phyloP scores from a whole-genome alignment of 2,329 filamentous ascomycete species.

The Helotiales sp. region DNA sequence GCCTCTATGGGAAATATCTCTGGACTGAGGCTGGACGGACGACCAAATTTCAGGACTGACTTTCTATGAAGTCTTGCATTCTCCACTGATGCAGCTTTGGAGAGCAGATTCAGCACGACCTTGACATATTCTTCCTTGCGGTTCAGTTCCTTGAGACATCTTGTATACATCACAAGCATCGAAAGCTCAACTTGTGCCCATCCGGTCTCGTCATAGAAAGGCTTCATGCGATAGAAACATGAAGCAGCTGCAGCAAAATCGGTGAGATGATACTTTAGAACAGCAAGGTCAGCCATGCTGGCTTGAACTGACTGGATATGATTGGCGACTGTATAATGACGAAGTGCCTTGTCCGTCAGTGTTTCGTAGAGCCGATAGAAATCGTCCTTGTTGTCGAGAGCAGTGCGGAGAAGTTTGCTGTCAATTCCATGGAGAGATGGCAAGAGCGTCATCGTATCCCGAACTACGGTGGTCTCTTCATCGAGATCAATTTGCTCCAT shows the following conservation, averaged over 20 bases:
- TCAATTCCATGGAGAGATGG: constrained; percentile 53
- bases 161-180: constrained; percentile 84
- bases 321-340: constrained; percentile 80
- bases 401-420: constrained; percentile 62
- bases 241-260: constrained; percentile 76
- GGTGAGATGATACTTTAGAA: constrained; percentile 77
- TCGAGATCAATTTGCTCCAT: constrained; percentile 65
- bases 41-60: constrained; percentile 30
- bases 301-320: constrained; percentile 78
- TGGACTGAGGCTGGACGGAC: constrained; percentile 23
- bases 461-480: constrained; percentile 25
- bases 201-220: constrained; percentile 76
- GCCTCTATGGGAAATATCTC: constrained; percentile 31
- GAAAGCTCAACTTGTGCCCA: constrained; percentile 83
- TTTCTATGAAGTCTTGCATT: constrained; percentile 53
- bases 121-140: constrained; percentile 80
- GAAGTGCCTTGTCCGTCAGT: constrained; percentile 82
- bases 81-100: constrained; percentile 65
- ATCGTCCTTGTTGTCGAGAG: constrained; percentile 63
- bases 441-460: background rate
- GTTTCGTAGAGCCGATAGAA: constrained; percentile 74
- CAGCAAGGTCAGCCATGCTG: constrained; percentile 82
- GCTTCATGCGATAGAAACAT: constrained; percentile 79
- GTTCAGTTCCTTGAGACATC: constrained; percentile 78
- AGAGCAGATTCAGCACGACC: constrained; percentile 74